Percentiles rank a stretch among this genome's conserved stretches.
Conservation (phyloP, 2,329 filamentous ascomycete genomes). For the Basipetospora chlamydospora region DNA sequence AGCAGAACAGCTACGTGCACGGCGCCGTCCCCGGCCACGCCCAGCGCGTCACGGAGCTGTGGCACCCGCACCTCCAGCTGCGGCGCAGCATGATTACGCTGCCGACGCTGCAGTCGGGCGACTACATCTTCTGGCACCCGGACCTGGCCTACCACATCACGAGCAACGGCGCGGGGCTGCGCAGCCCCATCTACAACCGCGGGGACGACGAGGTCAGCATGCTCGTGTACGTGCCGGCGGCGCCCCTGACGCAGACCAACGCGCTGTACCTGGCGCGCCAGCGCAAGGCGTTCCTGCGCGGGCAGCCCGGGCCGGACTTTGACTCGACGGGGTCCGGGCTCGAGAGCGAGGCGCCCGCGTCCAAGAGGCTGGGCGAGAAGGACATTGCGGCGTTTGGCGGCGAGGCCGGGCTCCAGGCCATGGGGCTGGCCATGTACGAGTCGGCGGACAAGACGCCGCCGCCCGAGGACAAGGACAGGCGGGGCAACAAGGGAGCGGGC, state of each 20-base stretch:
- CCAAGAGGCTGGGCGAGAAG: slow-evolving; percentile 30
- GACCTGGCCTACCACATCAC: slow-evolving; percentile 43
- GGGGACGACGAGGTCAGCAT: slow-evolving; percentile 28
- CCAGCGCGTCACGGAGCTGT: slow-evolving; percentile 40
- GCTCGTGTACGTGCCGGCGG: slow-evolving; percentile 40
- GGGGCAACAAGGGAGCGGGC: slow-evolving; percentile 9
- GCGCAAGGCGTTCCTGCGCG: slow-evolving; percentile 40
- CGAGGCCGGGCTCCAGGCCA: slow-evolving; percentile 35
- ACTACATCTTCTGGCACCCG: slow-evolving; percentile 47
- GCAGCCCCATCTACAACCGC: slow-evolving; percentile 16
- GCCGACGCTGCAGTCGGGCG: slow-evolving; percentile 37
- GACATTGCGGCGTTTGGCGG: slow-evolving; percentile 37
- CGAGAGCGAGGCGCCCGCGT: slow-evolving; percentile 35
- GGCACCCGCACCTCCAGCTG: slow-evolving; percentile 41
- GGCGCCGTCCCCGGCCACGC: slow-evolving; percentile 43
- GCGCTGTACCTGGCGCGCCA: slow-evolving; percentile 42
- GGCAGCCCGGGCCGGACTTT: slow-evolving; percentile 40
- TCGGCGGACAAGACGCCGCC: slow-evolving; percentile 16
- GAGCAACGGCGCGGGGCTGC: slow-evolving; percentile 18
- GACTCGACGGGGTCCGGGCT: slow-evolving; percentile 36
- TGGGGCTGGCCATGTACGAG: slow-evolving; percentile 41
- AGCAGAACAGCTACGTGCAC: slow-evolving; percentile 41
- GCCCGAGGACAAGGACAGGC: slow-evolving; percentile 8
- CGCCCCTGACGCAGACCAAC: slow-evolving; percentile 41
- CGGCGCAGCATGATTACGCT: slow-evolving; percentile 39